phyloP scores from a whole-genome alignment of 1,284 basidiomycete species.

The Mycena citricolor region DNA sequence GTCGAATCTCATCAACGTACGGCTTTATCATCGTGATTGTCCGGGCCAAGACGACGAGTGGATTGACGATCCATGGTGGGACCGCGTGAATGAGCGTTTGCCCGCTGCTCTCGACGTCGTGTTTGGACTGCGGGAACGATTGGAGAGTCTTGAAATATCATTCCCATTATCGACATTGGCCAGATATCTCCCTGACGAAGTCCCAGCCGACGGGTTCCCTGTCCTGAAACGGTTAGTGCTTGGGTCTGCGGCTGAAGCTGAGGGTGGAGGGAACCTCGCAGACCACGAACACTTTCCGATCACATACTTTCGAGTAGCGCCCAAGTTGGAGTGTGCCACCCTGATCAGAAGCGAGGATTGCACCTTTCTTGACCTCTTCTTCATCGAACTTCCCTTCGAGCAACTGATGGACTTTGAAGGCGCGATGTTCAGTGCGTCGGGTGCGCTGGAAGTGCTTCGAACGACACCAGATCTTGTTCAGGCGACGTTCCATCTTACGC shows the following conservation, averaged over 20 bases:
- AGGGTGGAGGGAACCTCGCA: neutral
- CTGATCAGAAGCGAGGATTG: neutral
- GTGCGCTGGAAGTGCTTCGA: no score
- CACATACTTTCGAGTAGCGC: conserved; percentile 3
- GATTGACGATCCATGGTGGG: conserved; percentile 7
- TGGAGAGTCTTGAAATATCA: conserved; percentile 9
- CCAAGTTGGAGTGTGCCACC: conserved; percentile 10
- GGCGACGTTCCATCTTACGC: no score
- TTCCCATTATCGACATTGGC: neutral
- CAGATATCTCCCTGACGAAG: neutral
- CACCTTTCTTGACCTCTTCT: conserved; percentile 1
- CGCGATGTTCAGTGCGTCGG: conserved; percentile 4
- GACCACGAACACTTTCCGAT: no score
- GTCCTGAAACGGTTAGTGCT: conserved; percentile 3
- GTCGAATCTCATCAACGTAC: conserved; percentile 5
- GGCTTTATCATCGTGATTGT: conserved; percentile 1
- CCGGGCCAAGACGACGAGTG: neutral
- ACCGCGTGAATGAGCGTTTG: neutral
- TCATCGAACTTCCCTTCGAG: conserved; percentile 4
- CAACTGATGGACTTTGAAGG: conserved; percentile 11
- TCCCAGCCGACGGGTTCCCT: neutral
- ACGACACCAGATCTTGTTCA: no score
- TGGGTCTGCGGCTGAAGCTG: neutral
- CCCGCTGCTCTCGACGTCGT: neutral
- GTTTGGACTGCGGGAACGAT: conserved; percentile 1